Base-by-base conservation (phyloP, 805 yeast species). In the Metschnikowia hibisci region DNA sequence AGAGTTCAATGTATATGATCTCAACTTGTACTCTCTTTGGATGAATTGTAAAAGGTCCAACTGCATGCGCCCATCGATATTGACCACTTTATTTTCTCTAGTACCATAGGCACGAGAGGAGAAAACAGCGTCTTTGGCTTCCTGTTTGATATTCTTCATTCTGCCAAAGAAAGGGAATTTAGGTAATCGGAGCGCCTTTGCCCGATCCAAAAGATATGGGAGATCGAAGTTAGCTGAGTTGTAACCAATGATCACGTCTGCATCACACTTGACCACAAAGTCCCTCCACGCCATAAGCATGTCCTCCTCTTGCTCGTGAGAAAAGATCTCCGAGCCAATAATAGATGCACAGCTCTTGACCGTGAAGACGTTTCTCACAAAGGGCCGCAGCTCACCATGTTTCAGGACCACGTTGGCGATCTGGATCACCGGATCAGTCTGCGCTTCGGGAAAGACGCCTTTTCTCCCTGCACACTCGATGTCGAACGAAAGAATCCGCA, bases 381-480 rank as follows among this genome's bases (percentile, higher is more conserved):
- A 93, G 1, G 99, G 99, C 39, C 81, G 78, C n/a, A 74, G 51
- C 29, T 84, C 89, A 36, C 99, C 97, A 40, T 83, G 82, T 40
- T 79, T 71, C 55, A 87, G 83, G 2, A 91, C 95, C 23, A 93
- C 96, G 58, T 88, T 91, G 5, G 99, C 99, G 50, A 93, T 95
- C 65, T 95, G 99, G 58, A 93, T 93, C 8, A 93, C 96, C 0
- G 96, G 85, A 67, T 93, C 99, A 36, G 80, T 76, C 48, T 85
- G 85, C 1, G 99, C 84, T 58, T 93, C 99, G 1, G 99, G 99
- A 62, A 93, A 93, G 10, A 93, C 77, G 42, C 99, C 99, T 51
- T 87, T 85, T 64, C 99, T 80, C 34, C 99, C 99, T 3, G 99
- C 93, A 76, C 99, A 93, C 65, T 93, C 99, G 48, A 93, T 93